Evolutionary conservation across 345 rosid species (phyloP).

Genomic region (Moringa oleifera): DNA sequence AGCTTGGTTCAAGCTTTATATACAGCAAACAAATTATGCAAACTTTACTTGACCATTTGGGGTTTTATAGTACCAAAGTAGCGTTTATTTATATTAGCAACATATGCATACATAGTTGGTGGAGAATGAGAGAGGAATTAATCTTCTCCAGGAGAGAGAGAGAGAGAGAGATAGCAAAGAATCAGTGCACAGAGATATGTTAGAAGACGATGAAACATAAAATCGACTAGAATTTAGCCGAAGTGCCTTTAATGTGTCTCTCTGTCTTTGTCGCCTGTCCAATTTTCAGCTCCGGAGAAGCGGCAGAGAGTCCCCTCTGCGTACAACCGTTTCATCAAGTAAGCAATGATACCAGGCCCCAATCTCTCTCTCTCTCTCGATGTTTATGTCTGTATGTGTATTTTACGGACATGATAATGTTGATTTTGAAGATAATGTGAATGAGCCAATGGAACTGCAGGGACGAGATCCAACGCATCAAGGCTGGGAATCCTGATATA

Average conservation of each 20-base stretch:
- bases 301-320: slow-evolving; percentile 63
- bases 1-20: no score
- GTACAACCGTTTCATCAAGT: slow-evolving; percentile 65
- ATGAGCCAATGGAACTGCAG: slow-evolving; percentile 21
- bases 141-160: no score
- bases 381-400: background rate
- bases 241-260: slow-evolving; percentile 17
- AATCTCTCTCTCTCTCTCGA: background rate
- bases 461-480: slow-evolving; percentile 66
- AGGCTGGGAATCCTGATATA: slow-evolving; percentile 55
- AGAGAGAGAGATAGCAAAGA: no score
- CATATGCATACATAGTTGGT: no score
- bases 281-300: slow-evolving; percentile 51
- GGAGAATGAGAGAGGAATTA: no score
- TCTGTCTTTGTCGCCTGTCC: slow-evolving; percentile 8
- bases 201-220: background rate
- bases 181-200: no score
- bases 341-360: slow-evolving; percentile 19
- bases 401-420: background rate
- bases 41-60: no score
- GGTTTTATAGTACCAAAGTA: no score
- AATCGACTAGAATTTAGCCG: slow-evolving; percentile 6
- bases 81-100: no score
- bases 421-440: slow-evolving; percentile 4
- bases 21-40: no score